Percentiles rank a stretch among this genome's conserved stretches.
Conservation (phyloP, 176 grass and related monocot species). For the Ampelocalamus luodianensis region DNA sequence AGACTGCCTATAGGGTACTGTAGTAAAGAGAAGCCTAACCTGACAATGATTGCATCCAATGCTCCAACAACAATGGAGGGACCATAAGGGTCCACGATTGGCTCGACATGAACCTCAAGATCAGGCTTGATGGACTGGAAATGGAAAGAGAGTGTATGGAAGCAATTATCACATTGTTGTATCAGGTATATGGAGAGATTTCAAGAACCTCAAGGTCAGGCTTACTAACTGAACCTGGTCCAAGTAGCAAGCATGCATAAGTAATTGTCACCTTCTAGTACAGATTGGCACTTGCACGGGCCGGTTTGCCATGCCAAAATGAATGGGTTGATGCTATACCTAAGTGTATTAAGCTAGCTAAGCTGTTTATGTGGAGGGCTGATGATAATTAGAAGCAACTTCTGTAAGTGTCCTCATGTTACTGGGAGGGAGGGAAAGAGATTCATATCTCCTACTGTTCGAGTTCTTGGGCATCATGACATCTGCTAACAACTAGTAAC, state of each 20-base stretch:
- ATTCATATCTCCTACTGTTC: neutral
- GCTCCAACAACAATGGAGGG: constrained; percentile 70
- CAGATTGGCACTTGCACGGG: neutral
- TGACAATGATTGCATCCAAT: constrained; percentile 90
- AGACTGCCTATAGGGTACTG: neutral
- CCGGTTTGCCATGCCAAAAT: neutral
- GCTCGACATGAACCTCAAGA: constrained; percentile 60
- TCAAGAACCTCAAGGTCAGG: neutral
- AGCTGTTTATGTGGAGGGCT: neutral
- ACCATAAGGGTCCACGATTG: constrained; percentile 80
- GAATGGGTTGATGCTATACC: neutral
- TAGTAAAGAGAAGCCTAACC: constrained; percentile 45
- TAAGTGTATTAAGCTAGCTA: neutral
- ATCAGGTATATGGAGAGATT: neutral
- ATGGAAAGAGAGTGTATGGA: neutral
- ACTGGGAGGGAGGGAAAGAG: too few relatives aligned
- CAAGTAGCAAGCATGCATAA: too few relatives aligned
- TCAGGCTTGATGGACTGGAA: constrained; percentile 77
- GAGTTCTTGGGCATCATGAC: neutral
- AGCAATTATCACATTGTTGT: neutral
- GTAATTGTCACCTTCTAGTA: neutral
- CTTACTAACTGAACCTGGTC: constrained; percentile 9
- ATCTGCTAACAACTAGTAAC: neutral
- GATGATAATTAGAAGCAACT: neutral
- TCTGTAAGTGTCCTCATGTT: neutral